Evolutionary conservation across 106 monocot genomes (phyloP), one percentile per base, ranked within the genome.

Genomic region (Chionographis japonica): DNA sequence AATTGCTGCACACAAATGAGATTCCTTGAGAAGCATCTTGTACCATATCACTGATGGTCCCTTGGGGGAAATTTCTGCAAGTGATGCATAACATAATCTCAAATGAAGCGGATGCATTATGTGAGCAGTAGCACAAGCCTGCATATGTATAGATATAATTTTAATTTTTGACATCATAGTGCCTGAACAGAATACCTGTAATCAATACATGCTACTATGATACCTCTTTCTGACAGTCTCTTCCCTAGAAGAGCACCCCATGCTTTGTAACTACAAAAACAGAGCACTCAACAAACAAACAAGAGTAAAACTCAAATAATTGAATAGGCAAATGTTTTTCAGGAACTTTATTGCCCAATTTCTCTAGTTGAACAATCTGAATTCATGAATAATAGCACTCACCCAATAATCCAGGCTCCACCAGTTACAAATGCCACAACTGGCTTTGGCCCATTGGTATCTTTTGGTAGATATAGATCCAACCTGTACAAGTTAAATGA

Each of bases 391-490:
- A 52, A 63, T 43, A 49, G 41, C 7, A 81, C 85, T 72, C 17
- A 85, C 91, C 91, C 91, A 69, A 92, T 92, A 63, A 92, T 92
- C 91, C 91, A 92, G 10, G 91, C 91, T 58, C 91, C 91, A 58
- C 91, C 91, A 73, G 88, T 92, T 63, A 92, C 73, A 83, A 92
- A 92, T 69, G 82, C 87, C 43, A 92, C 82, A 58, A 92, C 91
- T 70, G 91, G 91, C 60, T 80, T 88, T 12, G 77, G 68, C 14
- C 64, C 77, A 52, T 62, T 38, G 27, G n/a, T 68, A 60, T 67
- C 68, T 55, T 54, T 63, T 9, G 91, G 91, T 70, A 92, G 43
- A 79, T 92, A 88, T 3, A 92, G 66, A 80, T 92, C 91, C 65
- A 92, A 74, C 65, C 91, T 92, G 78, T 59, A 66, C 3, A 3